phyloP scores from a whole-genome alignment of 495 filamentous ascomycete genomes.

The Trichoderma gamsii region DNA sequence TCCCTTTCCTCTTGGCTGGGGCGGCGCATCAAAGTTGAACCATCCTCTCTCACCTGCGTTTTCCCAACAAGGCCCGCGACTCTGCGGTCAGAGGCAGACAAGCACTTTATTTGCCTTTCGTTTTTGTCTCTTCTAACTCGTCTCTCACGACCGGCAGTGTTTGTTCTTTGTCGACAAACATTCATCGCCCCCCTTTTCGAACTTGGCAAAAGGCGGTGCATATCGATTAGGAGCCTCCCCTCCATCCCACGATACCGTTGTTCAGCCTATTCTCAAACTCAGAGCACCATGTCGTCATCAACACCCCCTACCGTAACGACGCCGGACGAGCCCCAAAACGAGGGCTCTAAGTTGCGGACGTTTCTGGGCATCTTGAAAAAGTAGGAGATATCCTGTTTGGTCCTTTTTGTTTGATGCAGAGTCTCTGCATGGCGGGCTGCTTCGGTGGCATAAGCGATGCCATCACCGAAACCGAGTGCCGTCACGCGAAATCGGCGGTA shows the following conservation, averaged over 20 bases:
- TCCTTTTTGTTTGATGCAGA: neutral
- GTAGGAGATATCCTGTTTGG: constrained; percentile 39
- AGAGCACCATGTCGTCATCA: constrained; percentile 24
- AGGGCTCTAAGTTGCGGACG: constrained; percentile 72
- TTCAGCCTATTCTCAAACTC: neutral
- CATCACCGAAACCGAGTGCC: neutral
- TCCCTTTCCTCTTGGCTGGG: neutral
- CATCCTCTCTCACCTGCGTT: neutral
- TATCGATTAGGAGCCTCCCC: neutral
- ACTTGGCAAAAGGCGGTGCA: constrained; percentile 2
- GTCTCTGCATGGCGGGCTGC: neutral
- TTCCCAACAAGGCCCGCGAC: neutral
- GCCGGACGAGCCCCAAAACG: constrained; percentile 56
- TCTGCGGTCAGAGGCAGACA: neutral
- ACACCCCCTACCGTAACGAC: constrained; percentile 17
- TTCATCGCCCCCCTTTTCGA: neutral
- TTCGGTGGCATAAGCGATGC: neutral
- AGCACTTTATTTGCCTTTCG: neutral
- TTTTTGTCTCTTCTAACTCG: neutral
- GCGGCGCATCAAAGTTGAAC: neutral
- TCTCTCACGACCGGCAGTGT: neutral
- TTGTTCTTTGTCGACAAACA: too few relatives aligned
- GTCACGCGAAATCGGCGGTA: constrained; percentile 11
- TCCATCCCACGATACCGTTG: too few relatives aligned
- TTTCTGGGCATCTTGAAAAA: constrained; percentile 78